phyloP scores from a whole-genome alignment of 2,329 filamentous ascomycete genomes.

The Paradendryphiella salina region DNA sequence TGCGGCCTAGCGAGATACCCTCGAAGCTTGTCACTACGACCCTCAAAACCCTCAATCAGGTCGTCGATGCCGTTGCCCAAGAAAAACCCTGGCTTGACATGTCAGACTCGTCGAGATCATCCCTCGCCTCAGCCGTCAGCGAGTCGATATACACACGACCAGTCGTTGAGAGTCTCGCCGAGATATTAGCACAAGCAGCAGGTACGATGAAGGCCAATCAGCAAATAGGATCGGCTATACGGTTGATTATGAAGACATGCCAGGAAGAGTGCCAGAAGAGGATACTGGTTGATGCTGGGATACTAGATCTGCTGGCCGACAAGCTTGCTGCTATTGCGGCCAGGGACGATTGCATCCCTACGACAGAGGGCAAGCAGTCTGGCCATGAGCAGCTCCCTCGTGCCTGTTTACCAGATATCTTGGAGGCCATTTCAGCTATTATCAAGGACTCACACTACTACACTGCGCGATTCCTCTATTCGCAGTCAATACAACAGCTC shows the following conservation, averaged over 20 bases:
- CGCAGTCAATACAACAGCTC: conserved; percentile 44
- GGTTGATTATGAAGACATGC: conserved; percentile 66
- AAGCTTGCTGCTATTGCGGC: conserved; percentile 59
- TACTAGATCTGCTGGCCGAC: conserved; percentile 77
- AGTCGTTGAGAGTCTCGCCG: conserved; percentile 64
- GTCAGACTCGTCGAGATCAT: conserved; percentile 61
- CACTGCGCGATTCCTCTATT: conserved; percentile 63
- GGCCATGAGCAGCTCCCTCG: conserved; percentile 44
- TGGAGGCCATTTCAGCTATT: conserved; percentile 77
- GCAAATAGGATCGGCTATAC: conserved; percentile 64
- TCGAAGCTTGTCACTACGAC: conserved; percentile 71
- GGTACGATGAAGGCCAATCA: conserved; percentile 59
- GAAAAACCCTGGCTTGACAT: conserved; percentile 56
- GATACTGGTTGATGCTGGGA: conserved; percentile 69
- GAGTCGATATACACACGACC: conserved; percentile 62
- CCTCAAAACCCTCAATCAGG: conserved; percentile 71
- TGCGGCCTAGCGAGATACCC: conserved; percentile 67
- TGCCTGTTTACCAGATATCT: conserved; percentile 66
- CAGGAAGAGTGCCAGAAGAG: conserved; percentile 70
- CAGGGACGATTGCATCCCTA: conserved; percentile 28
- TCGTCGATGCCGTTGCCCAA: conserved; percentile 67
- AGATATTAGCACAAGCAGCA: conserved; percentile 66
- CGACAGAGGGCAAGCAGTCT: conserved; percentile 21
- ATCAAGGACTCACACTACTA: conserved; percentile 78
- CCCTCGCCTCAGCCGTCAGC: conserved; percentile 40